Evolutionary conservation across 139 green algal genomes (phyloP).

Genomic region (Marvania coccoides): DNA sequence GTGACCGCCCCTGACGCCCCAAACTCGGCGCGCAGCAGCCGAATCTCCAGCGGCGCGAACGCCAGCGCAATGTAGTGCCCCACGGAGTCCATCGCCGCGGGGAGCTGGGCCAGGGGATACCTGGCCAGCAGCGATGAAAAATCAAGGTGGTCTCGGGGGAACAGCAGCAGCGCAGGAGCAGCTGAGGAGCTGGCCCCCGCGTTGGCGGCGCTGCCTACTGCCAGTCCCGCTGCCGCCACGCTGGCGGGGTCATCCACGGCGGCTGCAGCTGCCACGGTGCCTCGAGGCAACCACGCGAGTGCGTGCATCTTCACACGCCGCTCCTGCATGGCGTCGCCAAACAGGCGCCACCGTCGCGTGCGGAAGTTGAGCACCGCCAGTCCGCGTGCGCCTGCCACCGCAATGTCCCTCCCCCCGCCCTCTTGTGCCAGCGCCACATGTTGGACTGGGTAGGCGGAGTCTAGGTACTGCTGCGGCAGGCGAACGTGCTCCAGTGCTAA

Average conservation of each 20-base stretch:
- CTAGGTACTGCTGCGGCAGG: constrained; percentile 62
- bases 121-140: constrained; percentile 59
- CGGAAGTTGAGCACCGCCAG: constrained; percentile 68
- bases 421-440: constrained; percentile 34
- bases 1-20: constrained; percentile 5
- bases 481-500: constrained; percentile 51
- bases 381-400: constrained; percentile 68
- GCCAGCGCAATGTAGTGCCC: constrained; percentile 57
- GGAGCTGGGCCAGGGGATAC: constrained; percentile 31
- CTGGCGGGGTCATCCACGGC: constrained; percentile 3
- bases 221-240: background rate
- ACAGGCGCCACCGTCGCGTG: constrained; percentile 63
- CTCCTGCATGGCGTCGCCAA: constrained; percentile 84
- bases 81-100: constrained; percentile 73
- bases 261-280: constrained; percentile 27
- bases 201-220: background rate
- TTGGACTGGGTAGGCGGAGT: constrained; percentile 57
- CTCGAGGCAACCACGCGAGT: constrained; percentile 53
- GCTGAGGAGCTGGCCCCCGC: background rate
- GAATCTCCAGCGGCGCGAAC: constrained; percentile 67
- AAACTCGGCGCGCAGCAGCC: constrained; percentile 61
- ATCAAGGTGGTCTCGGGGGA: constrained; percentile 84
- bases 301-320: constrained; percentile 31
- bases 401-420: constrained; percentile 64
- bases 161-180: constrained; percentile 66